Conservation (phyloP, 2,329 filamentous ascomycete species). For the Paecilomyces formosus region DNA sequence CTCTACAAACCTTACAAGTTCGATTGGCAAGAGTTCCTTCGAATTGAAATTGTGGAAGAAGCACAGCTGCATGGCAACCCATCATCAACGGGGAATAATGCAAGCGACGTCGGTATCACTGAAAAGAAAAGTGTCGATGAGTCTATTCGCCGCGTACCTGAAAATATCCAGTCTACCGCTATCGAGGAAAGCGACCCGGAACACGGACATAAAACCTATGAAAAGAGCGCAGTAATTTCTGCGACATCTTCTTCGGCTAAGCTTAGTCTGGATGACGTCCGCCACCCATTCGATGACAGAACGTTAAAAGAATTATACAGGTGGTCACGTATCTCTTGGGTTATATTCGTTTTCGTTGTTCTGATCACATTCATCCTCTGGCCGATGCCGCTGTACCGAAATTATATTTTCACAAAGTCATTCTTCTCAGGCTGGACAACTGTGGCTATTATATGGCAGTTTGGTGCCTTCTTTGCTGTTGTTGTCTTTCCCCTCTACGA, state of each 20-base stretch:
- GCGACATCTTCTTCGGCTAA: slow-evolving; percentile 1
- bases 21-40: slow-evolving; percentile 41
- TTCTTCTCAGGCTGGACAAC: slow-evolving; percentile 42
- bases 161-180: slow-evolving; percentile 4
- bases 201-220: slow-evolving; percentile 1
- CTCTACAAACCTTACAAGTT: slow-evolving; percentile 31
- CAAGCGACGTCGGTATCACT: neutral
- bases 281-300: slow-evolving; percentile 35
- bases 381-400: slow-evolving; percentile 44
- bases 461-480: slow-evolving; percentile 39
- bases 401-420: slow-evolving; percentile 40
- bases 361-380: slow-evolving; percentile 41
- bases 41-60: slow-evolving; percentile 39
- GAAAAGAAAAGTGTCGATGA: neutral
- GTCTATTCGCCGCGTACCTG: slow-evolving; percentile 9
- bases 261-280: slow-evolving; percentile 31
- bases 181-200: slow-evolving; percentile 1
- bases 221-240: slow-evolving; percentile 1
- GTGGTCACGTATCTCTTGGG: slow-evolving; percentile 36
- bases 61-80: neutral
- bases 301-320: slow-evolving; percentile 26
- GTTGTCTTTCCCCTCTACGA: slow-evolving; percentile 44
- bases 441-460: slow-evolving; percentile 43
- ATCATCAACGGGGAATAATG: neutral
- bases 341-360: slow-evolving; percentile 35